phyloP scores from a whole-genome alignment of 192 early-diverging fungal species.

The Coemansia asiatica region DNA sequence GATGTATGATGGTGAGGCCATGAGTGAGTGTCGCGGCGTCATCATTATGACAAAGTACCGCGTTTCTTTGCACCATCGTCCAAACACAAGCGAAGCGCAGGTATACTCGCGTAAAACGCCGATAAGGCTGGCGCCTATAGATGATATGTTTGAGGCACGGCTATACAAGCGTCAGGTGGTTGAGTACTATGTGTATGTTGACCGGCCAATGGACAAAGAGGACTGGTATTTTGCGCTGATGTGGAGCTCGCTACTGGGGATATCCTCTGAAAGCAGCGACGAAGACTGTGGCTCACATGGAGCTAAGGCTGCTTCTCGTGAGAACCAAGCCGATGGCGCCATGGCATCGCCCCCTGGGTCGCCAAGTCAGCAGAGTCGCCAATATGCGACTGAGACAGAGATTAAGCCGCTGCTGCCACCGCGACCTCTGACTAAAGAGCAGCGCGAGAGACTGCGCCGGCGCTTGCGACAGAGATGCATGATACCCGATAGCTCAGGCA shows the following conservation, averaged over 20 bases:
- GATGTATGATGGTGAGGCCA: conserved; percentile 77
- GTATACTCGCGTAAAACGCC: conserved; percentile 62
- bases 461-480: conserved; percentile 38
- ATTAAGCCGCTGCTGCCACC: background rate
- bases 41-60: conserved; percentile 69
- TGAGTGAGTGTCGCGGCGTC: conserved; percentile 75
- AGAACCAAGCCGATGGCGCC: background rate
- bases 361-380: conserved; percentile 5
- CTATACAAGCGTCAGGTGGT: conserved; percentile 33
- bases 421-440: conserved; percentile 11
- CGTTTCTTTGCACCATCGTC: conserved; percentile 58
- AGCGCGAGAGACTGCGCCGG: conserved; percentile 28
- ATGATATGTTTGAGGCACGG: conserved; percentile 14
- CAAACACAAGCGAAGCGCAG: conserved; percentile 60
- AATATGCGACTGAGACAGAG: background rate
- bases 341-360: background rate
- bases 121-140: conserved; percentile 47
- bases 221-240: conserved; percentile 85
- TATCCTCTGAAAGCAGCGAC: conserved; percentile 22
- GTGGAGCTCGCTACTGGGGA: conserved; percentile 60
- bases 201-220: conserved; percentile 74
- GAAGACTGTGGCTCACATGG: background rate
- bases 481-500: conserved; percentile 35
- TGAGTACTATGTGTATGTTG: conserved; percentile 62
- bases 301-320: background rate